Evolutionary conservation across 140 eudicot species (phyloP).

Genomic region (Senecio squalidus): DNA sequence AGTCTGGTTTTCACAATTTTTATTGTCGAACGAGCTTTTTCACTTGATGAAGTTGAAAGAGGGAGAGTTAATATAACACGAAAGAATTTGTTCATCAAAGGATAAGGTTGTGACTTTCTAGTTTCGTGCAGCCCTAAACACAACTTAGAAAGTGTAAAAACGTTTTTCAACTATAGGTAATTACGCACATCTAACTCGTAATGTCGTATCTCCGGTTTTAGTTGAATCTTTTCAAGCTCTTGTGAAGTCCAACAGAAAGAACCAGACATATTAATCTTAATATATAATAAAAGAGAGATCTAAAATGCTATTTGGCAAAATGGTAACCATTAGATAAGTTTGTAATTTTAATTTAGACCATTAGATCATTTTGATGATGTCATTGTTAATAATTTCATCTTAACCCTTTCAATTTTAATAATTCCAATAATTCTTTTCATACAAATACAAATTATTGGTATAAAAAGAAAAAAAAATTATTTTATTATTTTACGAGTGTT

Average conservation of each 20-base stretch:
- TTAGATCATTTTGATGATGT: too few relatives aligned
- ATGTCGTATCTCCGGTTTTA: background rate
- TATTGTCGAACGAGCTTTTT: background rate
- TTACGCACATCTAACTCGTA: background rate
- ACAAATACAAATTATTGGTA: too few relatives aligned
- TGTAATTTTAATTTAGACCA: too few relatives aligned
- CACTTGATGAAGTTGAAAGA: background rate
- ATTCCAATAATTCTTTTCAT: too few relatives aligned
- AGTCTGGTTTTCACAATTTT: background rate
- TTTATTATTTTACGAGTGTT: too few relatives aligned
- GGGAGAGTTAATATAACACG: background rate
- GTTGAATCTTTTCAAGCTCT: background rate
- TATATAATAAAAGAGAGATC: background rate
- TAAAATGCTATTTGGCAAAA: background rate
- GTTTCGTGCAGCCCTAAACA: background rate
- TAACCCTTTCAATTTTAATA: too few relatives aligned
- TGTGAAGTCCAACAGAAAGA: background rate
- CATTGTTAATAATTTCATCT: too few relatives aligned
- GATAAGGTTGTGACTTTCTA: background rate
- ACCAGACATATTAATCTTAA: background rate
- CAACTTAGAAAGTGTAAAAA: background rate
- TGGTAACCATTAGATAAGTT: too few relatives aligned
- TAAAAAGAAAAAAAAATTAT: too few relatives aligned
- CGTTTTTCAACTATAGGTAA: background rate
- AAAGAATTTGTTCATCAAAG: background rate